Conservation (phyloP, 2,329 filamentous ascomycete species). For the Sarocladiaceae sp. region DNA sequence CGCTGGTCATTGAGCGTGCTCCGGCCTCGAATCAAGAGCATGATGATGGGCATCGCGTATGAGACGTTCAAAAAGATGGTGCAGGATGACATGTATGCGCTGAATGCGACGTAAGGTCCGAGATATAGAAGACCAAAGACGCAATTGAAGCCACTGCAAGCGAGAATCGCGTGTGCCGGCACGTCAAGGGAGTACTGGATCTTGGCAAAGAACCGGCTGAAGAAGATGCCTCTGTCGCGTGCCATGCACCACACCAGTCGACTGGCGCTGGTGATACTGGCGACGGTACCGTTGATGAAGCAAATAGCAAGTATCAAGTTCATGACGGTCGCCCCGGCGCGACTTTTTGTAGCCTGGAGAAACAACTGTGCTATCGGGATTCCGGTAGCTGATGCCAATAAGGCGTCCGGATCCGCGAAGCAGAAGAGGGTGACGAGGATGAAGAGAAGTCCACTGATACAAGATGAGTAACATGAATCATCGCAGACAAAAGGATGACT, state of each 20-base stretch:
- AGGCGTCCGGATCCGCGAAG: conserved; percentile 27
- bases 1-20: conserved; percentile 21
- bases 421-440: conserved; percentile 32
- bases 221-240: conserved; percentile 33
- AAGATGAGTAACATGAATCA: neutral
- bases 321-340: conserved; percentile 32
- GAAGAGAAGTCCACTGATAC: neutral
- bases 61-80: conserved; percentile 41
- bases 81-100: conserved; percentile 37
- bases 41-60: conserved; percentile 35
- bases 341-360: conserved; percentile 32
- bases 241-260: conserved; percentile 40
- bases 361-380: conserved; percentile 41
- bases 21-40: conserved; percentile 30
- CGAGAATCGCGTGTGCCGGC: conserved; percentile 33
- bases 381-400: conserved; percentile 30
- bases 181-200: conserved; percentile 32
- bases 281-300: conserved; percentile 40
- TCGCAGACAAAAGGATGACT: conserved; percentile 16
- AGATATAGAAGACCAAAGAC: conserved; percentile 40
- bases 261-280: conserved; percentile 35
- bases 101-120: conserved; percentile 39
- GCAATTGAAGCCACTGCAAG: conserved; percentile 35
- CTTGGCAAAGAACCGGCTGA: conserved; percentile 27
- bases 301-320: conserved; percentile 34